phyloP scores from a whole-genome alignment of 148 eudicot genomes.

The Bassia scoparia region DNA sequence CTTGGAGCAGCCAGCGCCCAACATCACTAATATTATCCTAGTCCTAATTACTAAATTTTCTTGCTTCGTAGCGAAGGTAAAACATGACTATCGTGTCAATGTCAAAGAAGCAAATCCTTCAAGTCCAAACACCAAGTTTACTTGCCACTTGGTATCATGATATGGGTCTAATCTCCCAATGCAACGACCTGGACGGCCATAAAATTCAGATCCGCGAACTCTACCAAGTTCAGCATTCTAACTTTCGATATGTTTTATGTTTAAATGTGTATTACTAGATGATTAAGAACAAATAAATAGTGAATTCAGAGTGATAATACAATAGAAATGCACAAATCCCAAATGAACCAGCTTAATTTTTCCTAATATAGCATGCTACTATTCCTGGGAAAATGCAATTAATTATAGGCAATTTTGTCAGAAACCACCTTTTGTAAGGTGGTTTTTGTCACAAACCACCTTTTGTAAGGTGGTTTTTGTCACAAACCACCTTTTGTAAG shows the following conservation, averaged over 20 bases:
- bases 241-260: neutral
- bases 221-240: neutral
- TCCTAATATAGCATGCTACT: neutral
- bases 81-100: neutral
- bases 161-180: neutral
- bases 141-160: no score
- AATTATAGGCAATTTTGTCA: no score
- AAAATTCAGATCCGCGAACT: neutral
- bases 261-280: neutral
- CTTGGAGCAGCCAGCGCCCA: neutral
- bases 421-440: no score
- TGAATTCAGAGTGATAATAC: neutral
- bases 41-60: neutral
- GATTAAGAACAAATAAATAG: neutral
- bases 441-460: no score
- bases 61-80: neutral
- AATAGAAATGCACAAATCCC: neutral
- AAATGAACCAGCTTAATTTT: neutral
- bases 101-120: constrained; percentile 2
- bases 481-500: no score
- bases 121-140: neutral
- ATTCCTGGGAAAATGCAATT: neutral
- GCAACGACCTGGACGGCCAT: neutral
- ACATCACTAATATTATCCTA: no score
- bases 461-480: no score